Base-by-base conservation (phyloP, 768 basidiomycete species). In the Paxillus ammoniavirescens region DNA sequence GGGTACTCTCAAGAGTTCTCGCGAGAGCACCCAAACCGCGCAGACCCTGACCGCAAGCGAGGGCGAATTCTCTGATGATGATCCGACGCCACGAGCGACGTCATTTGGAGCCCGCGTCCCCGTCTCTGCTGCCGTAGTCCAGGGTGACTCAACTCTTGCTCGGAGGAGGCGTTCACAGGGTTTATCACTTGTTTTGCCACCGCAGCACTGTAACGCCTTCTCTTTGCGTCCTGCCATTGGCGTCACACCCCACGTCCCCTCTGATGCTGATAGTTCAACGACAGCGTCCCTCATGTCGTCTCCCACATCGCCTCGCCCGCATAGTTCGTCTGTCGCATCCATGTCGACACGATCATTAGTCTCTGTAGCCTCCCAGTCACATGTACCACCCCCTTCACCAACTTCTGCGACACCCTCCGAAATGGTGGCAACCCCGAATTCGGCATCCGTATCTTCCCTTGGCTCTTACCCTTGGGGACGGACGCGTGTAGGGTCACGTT, bases 71-170 rank as follows among this genome's bases (percentile, higher is more conserved):
- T 49, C 28, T 9, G 61, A 65, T 8, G 55, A 69, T n/a, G 57
- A 68, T 49, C 64, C 55, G 14, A 71, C 69, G 8, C 67, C 69
- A 3, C 57, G 58, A 12, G 57, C 59, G 13, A 36, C 57, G 14
- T 62, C 62, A 0, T 69, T 66, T 40, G 54, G 50, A 23, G 40
- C 52, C 15, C 48, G 14, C 15, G 36, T 31, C 28, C 14, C 42
- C 9, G 2, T 35, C 2, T 15, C 45, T 10, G 8, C 7, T 2
- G 17, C 50, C 3, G 17, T 35, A 10, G 3, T 1, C 8, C 52
- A 42, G 35, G 8, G 45, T 8, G 15, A 28, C 10, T 14, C 49
- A 1, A 37, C 18, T 9, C 44, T 17, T 14, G 37, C 13, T 9
- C 50, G 41, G 40, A 55, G 52, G 33, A 35, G 50, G 14, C 65